Evolutionary conservation across 2,329 filamentous ascomycete species (phyloP).

Genomic region (Penicillium griseofulvum): DNA sequence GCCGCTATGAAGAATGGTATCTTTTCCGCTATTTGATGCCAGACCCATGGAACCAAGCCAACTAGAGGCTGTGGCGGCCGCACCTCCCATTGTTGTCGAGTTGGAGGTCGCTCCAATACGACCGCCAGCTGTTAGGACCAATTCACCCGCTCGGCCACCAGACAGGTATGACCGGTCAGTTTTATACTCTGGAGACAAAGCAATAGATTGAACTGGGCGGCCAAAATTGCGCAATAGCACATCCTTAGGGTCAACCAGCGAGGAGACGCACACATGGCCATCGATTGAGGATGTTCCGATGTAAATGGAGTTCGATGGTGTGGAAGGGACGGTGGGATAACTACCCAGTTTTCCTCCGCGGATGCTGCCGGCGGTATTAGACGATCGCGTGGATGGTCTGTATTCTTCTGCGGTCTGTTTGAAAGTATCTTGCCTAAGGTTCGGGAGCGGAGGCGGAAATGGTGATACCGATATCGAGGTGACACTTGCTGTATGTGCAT

Average conservation of each 20-base stretch:
- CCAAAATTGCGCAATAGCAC: conserved; percentile 91
- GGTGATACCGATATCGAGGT: conserved; percentile 89
- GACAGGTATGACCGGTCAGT: conserved; percentile 86
- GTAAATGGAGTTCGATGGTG: conserved; percentile 84
- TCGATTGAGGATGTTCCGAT: conserved; percentile 93
- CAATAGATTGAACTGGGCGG: conserved; percentile 85
- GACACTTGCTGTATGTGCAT: conserved; percentile 88
- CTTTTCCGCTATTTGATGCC: conserved; percentile 73
- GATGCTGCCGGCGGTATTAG: conserved; percentile 30
- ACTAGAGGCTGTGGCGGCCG: conserved; percentile 77
- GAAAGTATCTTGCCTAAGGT: conserved; percentile 38
- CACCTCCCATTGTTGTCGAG: conserved; percentile 73
- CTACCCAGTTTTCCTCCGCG: conserved; percentile 28
- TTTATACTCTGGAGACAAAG: conserved; percentile 92
- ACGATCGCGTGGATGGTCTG: conserved; percentile 22
- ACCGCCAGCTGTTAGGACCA: conserved; percentile 82
- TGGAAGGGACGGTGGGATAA: conserved; percentile 58
- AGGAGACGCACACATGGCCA: conserved; percentile 90
- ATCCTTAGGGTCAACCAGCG: conserved; percentile 81
- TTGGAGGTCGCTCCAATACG: conserved; percentile 74
- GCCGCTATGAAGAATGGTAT: conserved; percentile 83
- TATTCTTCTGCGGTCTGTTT: conserved; percentile 33
- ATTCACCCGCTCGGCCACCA: conserved; percentile 80
- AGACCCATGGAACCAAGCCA: conserved; percentile 90
- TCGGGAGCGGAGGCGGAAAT: conserved; percentile 62